Base-by-base conservation (phyloP, 495 filamentous ascomycete genomes). In the Neohortaea acidophila region DNA sequence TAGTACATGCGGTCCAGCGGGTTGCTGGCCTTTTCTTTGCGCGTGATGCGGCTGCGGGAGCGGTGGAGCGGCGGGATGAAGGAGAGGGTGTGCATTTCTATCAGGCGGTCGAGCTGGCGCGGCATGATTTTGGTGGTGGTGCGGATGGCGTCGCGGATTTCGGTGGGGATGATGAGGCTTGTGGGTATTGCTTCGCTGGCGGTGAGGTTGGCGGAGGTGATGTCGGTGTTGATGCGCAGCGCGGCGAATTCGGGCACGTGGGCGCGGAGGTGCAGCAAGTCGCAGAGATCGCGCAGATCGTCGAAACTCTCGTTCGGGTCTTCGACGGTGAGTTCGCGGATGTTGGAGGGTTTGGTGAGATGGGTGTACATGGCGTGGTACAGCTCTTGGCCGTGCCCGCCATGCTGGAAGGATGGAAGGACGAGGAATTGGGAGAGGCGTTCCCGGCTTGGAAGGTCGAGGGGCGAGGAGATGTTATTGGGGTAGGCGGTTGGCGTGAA, bases 281-380 rank as follows among this genome's bases (percentile, higher is more conserved):
- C 89, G 42, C 76, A 75, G 24, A 77, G 66, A 57, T 96, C 86
- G 28, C 89, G 75, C 30, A 99, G 65, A 40, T 84, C 76, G 55
- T 94, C 84, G 48, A 99, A 99, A 11, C 77, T 75, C 54, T 96
- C 86, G 51, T 85, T 94, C 0, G 89, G 89, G 49, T 96, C 86
- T 59, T 99, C 89, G 14, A 99, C 81, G 0, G 87, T 89, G 47
- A 99, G 67, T 56, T 99, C 89, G 33, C 69, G 61, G 20, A 81
- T 74, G 15, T 71, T 68, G 0, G 70, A 48, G 33, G 77, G 67
- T 18, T 65, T 55, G 41, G 75, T 63, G 52, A 79, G 81, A 43
- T 69, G 59, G 0, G 64, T 54, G 45, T 80, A 79, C 49, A 96
- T 80, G 24, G 73, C 65, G 38, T 71, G 72, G 65, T 94, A 97